Percentiles rank a stretch among this genome's conserved stretches.
Evolutionary conservation across 345 rosid genomes (phyloP).

Genomic region (Citrus reticulata): DNA sequence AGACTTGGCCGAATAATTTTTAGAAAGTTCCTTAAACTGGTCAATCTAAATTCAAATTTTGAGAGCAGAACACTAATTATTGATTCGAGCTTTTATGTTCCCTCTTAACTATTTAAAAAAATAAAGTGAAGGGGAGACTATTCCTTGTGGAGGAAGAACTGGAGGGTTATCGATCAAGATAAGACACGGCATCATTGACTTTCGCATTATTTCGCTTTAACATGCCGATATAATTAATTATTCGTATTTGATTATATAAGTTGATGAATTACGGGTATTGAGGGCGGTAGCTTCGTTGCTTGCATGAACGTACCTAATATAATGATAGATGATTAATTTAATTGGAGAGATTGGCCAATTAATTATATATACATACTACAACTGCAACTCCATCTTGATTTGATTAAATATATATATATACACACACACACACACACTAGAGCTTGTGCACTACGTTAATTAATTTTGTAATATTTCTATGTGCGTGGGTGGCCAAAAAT

Average conservation of each 20-base stretch:
- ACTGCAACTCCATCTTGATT: neutral
- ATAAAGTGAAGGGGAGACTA: neutral
- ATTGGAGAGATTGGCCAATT: neutral
- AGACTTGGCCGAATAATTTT: no score
- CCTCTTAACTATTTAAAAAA: no score
- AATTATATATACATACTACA: neutral
- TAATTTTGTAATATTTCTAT: no score
- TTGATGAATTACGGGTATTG: neutral
- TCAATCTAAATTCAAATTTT: no score
- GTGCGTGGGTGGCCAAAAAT: no score
- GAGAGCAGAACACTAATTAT: no score
- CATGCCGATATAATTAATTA: no score
- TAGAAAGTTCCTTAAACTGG: no score
- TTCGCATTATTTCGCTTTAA: neutral
- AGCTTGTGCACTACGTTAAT: neutral
- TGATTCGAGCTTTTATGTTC: no score
- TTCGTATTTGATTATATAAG: neutral
- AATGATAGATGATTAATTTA: neutral
- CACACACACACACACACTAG: neutral
- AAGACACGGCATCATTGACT: neutral
- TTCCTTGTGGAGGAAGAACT: neutral
- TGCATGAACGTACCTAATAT: neutral
- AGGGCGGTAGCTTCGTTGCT: neutral
- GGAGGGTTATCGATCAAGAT: neutral
- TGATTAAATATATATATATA: neutral